Conservation (phyloP, 2,329 filamentous ascomycete genomes). For the Apiospora phragmitis region DNA sequence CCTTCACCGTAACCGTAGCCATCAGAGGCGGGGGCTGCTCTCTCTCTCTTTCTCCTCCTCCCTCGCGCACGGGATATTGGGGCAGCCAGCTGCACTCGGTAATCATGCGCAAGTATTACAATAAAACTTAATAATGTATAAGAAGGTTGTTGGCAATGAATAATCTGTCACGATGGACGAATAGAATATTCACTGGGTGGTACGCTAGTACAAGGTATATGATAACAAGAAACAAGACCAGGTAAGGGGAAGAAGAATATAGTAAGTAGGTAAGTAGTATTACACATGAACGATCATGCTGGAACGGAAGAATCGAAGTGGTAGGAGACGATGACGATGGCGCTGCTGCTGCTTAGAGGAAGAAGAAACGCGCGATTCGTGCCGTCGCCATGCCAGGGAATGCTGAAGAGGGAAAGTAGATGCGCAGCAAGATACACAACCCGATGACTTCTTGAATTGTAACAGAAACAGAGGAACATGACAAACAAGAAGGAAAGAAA, state of each 20-base stretch:
- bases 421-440: conserved; percentile 1
- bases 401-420: not conserved
- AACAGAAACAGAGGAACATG: not conserved
- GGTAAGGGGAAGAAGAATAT: not conserved
- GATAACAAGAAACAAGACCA: not conserved
- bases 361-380: not conserved
- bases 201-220: not conserved
- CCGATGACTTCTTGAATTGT: not conserved
- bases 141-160: not conserved
- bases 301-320: not conserved
- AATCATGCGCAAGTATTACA: not conserved
- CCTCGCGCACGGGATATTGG: not conserved
- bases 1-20: conserved; percentile 1
- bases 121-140: too few relatives aligned
- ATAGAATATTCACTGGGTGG: not conserved
- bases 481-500: not conserved
- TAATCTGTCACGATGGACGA: not conserved
- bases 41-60: not conserved
- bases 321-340: not conserved
- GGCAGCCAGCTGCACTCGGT: conserved; percentile 1
- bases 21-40: not conserved
- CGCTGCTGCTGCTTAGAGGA: not conserved
- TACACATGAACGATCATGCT: not conserved
- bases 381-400: not conserved
- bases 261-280: not conserved